These are phyloP conservation scores for Eucalyptus sp. DNA, from an alignment of 345 rosid genomes.

Conservation along the genomic window DNA sequence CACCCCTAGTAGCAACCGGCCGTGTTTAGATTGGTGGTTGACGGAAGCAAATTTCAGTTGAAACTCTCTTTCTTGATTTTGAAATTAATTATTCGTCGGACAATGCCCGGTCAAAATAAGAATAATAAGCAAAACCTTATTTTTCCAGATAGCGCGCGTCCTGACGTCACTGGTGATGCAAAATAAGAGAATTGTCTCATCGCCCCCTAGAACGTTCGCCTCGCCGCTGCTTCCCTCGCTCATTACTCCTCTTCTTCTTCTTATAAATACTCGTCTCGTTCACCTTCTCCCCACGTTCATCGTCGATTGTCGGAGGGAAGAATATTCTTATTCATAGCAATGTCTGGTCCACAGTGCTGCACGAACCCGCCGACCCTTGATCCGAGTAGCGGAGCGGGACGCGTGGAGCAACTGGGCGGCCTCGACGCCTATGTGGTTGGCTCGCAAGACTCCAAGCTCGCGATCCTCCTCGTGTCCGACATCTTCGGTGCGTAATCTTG, in stretches of 20 bases:
- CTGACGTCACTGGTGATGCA: no score
- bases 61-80: background rate
- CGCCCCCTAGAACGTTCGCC: no score
- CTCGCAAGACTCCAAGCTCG: constrained; percentile 10
- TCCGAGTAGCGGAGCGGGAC: constrained; percentile 16
- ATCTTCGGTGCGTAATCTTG: constrained; percentile 25
- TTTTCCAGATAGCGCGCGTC: no score
- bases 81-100: no score
- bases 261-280: background rate
- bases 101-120: no score
- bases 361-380: constrained; percentile 25
- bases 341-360: constrained; percentile 38
- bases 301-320: background rate
- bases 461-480: constrained; percentile 28
- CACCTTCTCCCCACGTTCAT: background rate
- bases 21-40: background rate
- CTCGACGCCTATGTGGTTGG: constrained; percentile 22
- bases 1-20: background rate
- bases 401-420: constrained; percentile 17
- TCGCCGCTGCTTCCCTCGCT: no score
- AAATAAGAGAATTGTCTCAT: no score
- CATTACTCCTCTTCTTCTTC: no score
- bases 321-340: background rate
- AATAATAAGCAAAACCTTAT: no score
- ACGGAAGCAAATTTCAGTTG: background rate